Evolutionary conservation across 2,329 filamentous ascomycete genomes (phyloP).

Genomic region (Sclerotinia spermophila): DNA sequence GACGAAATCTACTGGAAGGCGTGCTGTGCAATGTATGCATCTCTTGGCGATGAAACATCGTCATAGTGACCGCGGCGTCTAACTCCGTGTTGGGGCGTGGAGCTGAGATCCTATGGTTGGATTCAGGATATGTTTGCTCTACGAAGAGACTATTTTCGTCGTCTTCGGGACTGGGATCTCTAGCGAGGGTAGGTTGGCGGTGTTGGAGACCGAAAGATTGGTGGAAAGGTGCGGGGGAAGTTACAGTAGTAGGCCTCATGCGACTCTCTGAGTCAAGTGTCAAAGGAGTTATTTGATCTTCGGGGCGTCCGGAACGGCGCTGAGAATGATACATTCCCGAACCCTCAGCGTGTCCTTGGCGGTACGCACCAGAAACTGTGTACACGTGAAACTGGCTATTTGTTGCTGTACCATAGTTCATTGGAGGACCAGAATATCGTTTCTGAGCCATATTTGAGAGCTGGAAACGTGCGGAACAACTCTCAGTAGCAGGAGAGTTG

Average conservation of each 20-base stretch:
- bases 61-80: neutral
- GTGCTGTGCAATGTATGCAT: neutral
- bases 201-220: neutral
- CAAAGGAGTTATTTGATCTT: neutral
- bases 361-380: neutral
- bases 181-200: neutral
- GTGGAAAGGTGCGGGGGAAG: neutral
- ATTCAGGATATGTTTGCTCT: neutral
- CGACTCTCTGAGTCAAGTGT: neutral
- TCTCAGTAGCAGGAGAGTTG: neutral
- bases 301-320: neutral
- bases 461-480: neutral
- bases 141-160: constrained; percentile 1
- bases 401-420: neutral
- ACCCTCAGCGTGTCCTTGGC: neutral
- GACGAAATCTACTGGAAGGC: no score
- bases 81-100: neutral
- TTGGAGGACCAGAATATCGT: neutral
- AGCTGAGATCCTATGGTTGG: no score
- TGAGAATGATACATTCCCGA: neutral
- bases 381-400: neutral
- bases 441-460: neutral
- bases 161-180: neutral
- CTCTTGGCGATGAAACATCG: neutral
- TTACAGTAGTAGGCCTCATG: neutral